Evolutionary conservation across 805 yeast genomes (phyloP).

Genomic region (Blastobotrys mokoenaii): DNA sequence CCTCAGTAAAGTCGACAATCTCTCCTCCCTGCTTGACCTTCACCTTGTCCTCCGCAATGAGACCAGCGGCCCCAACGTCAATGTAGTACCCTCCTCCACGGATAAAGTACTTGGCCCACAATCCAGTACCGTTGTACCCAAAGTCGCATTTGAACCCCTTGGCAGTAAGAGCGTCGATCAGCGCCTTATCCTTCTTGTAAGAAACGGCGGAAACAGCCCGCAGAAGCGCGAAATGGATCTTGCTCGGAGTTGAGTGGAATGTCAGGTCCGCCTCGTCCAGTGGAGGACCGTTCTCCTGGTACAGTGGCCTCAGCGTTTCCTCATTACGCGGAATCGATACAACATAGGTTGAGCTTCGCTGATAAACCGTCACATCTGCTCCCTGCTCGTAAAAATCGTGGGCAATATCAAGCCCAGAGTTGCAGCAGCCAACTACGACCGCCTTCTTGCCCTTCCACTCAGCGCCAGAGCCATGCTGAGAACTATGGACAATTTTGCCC

Average conservation of each 20-base stretch:
- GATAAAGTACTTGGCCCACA: constrained; percentile 33
- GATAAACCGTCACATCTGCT: constrained; percentile 36
- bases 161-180: constrained; percentile 27
- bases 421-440: constrained; percentile 38
- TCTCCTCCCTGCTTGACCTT: constrained; percentile 30
- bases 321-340: constrained; percentile 34
- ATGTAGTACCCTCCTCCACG: constrained; percentile 41
- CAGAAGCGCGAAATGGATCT: constrained; percentile 29
- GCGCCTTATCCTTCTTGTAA: constrained; percentile 24
- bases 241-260: constrained; percentile 30
- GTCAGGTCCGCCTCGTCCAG: constrained; percentile 24
- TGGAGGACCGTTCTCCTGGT: not conserved
- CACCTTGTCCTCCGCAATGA: constrained; percentile 34
- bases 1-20: constrained; percentile 32
- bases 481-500: constrained; percentile 36
- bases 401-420: constrained; percentile 40
- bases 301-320: constrained; percentile 21
- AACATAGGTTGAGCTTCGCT: constrained; percentile 38
- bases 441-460: constrained; percentile 36
- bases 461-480: constrained; percentile 36
- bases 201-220: constrained; percentile 29
- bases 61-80: constrained; percentile 37
- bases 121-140: constrained; percentile 38
- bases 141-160: constrained; percentile 35
- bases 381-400: constrained; percentile 40